These are phyloP conservation scores for Ceratobasidium sp. DNA, from an alignment of 1,284 basidiomycete species.

Conservation along the genomic window DNA sequence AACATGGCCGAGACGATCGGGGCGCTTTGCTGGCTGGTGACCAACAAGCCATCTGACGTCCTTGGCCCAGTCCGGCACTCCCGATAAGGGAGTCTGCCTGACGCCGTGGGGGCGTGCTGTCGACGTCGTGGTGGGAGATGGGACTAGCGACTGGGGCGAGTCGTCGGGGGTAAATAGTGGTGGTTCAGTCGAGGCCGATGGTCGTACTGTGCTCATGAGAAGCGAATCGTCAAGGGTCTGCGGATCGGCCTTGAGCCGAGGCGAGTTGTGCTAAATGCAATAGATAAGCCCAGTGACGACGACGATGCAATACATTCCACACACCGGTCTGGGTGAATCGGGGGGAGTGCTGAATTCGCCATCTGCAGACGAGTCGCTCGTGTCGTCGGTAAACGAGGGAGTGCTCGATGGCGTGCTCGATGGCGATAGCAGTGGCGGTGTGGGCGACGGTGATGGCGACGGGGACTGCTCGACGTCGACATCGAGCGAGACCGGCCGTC, in stretches of 20 bases:
- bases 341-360: slow-evolving; percentile 21
- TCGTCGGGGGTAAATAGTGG: slow-evolving; percentile 4
- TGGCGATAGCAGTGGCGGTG: slow-evolving; percentile 13
- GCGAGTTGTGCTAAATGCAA: too few relatives aligned
- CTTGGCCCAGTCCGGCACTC: slow-evolving; percentile 50
- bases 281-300: background rate
- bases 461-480: background rate
- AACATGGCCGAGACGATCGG: slow-evolving; percentile 44
- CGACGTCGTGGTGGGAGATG: background rate
- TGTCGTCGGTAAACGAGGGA: slow-evolving; percentile 27
- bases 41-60: slow-evolving; percentile 67
- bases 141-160: slow-evolving; percentile 5
- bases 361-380: slow-evolving; percentile 29
- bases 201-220: slow-evolving; percentile 12
- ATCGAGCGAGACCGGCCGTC: background rate
- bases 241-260: too few relatives aligned
- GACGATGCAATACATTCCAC: background rate
- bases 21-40: slow-evolving; percentile 48
- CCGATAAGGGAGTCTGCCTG: slow-evolving; percentile 22
- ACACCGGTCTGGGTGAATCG: slow-evolving; percentile 12
- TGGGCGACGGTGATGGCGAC: slow-evolving; percentile 22
- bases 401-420: slow-evolving; percentile 25
- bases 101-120: slow-evolving; percentile 1
- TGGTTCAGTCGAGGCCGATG: background rate
- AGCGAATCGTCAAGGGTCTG: slow-evolving; percentile 13